Conservation (phyloP, 768 basidiomycete genomes). For the Pleurotus eryngii region DNA sequence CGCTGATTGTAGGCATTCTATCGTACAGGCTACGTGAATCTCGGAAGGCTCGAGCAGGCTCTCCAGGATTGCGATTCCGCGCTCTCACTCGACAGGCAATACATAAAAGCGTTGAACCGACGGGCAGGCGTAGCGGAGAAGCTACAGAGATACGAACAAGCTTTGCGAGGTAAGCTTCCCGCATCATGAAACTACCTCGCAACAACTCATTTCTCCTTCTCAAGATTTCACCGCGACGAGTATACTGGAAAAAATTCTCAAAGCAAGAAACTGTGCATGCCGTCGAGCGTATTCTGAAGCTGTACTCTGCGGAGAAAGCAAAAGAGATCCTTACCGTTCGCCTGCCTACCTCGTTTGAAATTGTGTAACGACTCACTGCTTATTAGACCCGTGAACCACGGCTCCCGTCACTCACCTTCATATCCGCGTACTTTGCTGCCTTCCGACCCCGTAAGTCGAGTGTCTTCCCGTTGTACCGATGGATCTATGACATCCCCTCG, state of each 20-base stretch:
- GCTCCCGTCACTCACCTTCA: constrained; percentile 87
- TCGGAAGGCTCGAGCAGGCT: constrained; percentile 75
- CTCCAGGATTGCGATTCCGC: constrained; percentile 89
- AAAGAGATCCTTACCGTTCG: constrained; percentile 67
- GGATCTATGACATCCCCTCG: constrained; percentile 1
- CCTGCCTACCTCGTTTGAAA: background rate
- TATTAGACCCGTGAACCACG: constrained; percentile 71
- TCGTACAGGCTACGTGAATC: constrained; percentile 76
- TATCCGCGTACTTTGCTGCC: constrained; percentile 93
- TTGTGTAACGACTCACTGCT: no score
- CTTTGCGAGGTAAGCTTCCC: constrained; percentile 64
- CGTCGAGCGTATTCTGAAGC: constrained; percentile 92
- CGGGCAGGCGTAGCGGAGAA: constrained; percentile 83
- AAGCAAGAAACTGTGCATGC: constrained; percentile 73
- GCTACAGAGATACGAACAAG: constrained; percentile 68
- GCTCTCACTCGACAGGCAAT: constrained; percentile 74
- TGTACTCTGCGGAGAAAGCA: constrained; percentile 70
- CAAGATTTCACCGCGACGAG: constrained; percentile 95
- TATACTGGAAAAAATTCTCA: constrained; percentile 88
- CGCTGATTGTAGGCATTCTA: background rate
- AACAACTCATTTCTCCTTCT: background rate
- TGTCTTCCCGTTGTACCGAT: background rate
- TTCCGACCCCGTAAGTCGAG: constrained; percentile 78
- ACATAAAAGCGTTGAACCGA: constrained; percentile 90
- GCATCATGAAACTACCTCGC: background rate